Conservation (phyloP, 257 asterid species). For the Galeopsis tetrahit region DNA sequence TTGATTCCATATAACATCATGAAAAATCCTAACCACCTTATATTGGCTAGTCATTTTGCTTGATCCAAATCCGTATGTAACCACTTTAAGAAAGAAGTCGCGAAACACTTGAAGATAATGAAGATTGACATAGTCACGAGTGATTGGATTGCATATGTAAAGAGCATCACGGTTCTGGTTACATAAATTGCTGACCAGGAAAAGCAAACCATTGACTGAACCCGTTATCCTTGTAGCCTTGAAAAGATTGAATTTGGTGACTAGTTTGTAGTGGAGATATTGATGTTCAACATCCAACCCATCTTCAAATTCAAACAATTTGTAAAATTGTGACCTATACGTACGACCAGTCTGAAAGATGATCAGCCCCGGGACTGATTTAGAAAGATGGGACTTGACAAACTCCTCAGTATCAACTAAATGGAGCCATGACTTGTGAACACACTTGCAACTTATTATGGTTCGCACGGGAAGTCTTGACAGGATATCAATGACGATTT, state of each 20-base stretch:
- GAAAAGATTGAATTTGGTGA: not conserved
- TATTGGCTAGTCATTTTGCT: conserved; percentile 32
- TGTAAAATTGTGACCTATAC: not conserved
- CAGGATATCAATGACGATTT: no score
- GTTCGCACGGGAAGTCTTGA: no score
- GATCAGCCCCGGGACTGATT: conserved; percentile 6
- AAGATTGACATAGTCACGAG: conserved; percentile 38
- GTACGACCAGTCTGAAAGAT: not conserved
- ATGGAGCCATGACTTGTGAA: not conserved
- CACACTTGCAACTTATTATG: not conserved
- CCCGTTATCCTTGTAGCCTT: not conserved
- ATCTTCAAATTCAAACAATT: conserved; percentile 32
- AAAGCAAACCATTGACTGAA: conserved; percentile 40
- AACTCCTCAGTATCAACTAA: not conserved
- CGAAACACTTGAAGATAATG: conserved; percentile 17
- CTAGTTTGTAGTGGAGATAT: conserved; percentile 32
- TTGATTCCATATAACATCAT: not conserved
- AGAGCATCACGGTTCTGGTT: not conserved
- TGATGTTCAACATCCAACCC: conserved; percentile 19
- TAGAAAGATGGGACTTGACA: not conserved
- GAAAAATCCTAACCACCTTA: conserved; percentile 37
- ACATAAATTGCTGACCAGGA: not conserved
- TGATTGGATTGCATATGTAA: conserved; percentile 49
- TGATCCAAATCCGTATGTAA: conserved; percentile 47
- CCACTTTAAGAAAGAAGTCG: not conserved